Evolutionary conservation across 2,329 filamentous ascomycete genomes (phyloP).

Genomic region (Conoideocrella luteorostrata): DNA sequence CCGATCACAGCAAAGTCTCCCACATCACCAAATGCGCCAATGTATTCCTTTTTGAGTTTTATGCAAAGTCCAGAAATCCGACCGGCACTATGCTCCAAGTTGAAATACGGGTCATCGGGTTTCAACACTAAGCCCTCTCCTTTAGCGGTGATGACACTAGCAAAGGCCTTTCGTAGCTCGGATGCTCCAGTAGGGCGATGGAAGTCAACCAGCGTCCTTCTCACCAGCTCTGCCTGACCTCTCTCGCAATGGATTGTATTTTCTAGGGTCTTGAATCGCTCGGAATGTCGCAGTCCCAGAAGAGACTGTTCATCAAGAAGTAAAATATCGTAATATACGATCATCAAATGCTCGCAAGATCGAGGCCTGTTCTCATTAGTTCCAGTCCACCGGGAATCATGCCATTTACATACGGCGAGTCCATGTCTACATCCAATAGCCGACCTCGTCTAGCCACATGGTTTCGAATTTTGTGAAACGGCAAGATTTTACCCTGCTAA

Average conservation of each 20-base stretch:
- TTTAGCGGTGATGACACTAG: constrained; percentile 55
- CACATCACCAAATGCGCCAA: constrained; percentile 70
- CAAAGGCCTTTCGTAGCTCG: constrained; percentile 58
- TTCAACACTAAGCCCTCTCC: constrained; percentile 81
- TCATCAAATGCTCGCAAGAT: constrained; percentile 51
- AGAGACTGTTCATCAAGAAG: constrained; percentile 48
- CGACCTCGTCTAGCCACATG: constrained; percentile 68
- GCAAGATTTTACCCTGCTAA: constrained; percentile 55
- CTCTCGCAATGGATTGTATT: constrained; percentile 42
- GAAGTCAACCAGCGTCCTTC: constrained; percentile 64
- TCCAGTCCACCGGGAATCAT: neutral
- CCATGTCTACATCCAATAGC: constrained; percentile 59
- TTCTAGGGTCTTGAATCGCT: constrained; percentile 55
- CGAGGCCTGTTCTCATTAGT: constrained; percentile 33
- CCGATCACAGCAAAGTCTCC: constrained; percentile 79
- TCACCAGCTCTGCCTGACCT: constrained; percentile 61
- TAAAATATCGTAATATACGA: constrained; percentile 54
- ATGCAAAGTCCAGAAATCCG: constrained; percentile 52
- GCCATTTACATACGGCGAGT: constrained; percentile 52
- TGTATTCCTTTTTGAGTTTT: constrained; percentile 84
- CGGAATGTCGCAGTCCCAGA: constrained; percentile 45
- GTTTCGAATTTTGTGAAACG: constrained; percentile 77
- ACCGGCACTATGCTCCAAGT: constrained; percentile 33
- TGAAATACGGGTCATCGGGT: constrained; percentile 72
- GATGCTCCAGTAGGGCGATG: constrained; percentile 41